Evolutionary conservation across 2,329 filamentous ascomycete species (phyloP), one percentile per base, ranked within the genome.

Genomic region (Alternaria arborescens): DNA sequence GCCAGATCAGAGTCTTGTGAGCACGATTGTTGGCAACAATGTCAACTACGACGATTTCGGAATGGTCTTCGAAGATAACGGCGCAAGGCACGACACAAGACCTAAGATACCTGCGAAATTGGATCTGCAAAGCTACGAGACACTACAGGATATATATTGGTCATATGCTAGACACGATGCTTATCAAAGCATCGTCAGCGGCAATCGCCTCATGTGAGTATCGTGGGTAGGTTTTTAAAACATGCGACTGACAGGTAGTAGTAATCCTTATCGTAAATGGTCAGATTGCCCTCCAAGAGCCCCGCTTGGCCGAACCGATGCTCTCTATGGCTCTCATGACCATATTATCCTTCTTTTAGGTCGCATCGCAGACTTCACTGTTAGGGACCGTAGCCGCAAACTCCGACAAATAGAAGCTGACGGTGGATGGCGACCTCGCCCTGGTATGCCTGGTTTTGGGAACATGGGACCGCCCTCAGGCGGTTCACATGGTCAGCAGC

Each of bases 161-260:
- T 97, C 93, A 91, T 97, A 94, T 76, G 90, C 87, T 70, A 97
- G 97, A 78, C 95, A 97, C 83, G 95, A 98, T 76, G 88, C 91
- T 8, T 96, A 94, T 69, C 94, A 97, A 77, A 93, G 92, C 74
- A 87, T 97, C 62, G 82, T 98, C 24, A 95, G 94, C 67, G 94
- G 93, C 8, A 94, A 94, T 42, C 86, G 86, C 63, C 82, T 96
- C 47, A 89, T 97, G 93, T 97, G 82, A 85, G 93, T 85, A 24
- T 20, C 4, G 3, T 3, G 2, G 10, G 10, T 1, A 18, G 8
- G 18, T 6, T 8, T 52, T 11, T 26, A 8, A 8, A 12, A 52
- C 10, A 14, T 20, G 4, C 10, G 22, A 52, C 75, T 81, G 55
- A 79, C 53, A 60, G 10, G 8, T 42, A 14, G 8, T 52, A 96